Evolutionary conservation across 331 rosid genomes (phyloP).

Genomic region (Acacia concinna): DNA sequence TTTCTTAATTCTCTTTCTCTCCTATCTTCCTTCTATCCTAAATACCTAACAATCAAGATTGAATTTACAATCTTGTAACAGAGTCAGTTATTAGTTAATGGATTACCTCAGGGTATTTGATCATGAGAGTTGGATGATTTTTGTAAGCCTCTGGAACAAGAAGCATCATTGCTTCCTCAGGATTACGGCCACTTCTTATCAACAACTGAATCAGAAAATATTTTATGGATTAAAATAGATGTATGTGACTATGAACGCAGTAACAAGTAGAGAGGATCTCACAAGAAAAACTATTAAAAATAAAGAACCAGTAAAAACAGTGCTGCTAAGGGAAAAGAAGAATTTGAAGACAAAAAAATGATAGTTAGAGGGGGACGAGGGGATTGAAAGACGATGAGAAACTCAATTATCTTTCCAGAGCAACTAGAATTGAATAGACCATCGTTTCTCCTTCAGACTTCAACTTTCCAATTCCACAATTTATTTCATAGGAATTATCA

Average conservation of each 20-base stretch:
- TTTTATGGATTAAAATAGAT: conserved; percentile 28
- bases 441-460: conserved; percentile 20
- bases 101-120: conserved; percentile 94
- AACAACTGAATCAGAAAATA: conserved; percentile 60
- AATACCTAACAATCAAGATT: too few species aligned
- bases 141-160: conserved; percentile 99
- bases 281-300: background rate
- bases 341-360: conserved; percentile 3
- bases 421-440: conserved; percentile 1
- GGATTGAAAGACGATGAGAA: conserved; percentile 6
- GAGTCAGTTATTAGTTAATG: conserved; percentile 2
- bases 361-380: conserved; percentile 3
- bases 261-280: conserved; percentile 3
- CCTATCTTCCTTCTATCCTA: too few species aligned
- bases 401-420: conserved; percentile 3
- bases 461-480: conserved; percentile 9
- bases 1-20: too few species aligned
- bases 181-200: conserved; percentile 89
- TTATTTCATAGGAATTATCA: conserved; percentile 4
- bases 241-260: conserved; percentile 24
- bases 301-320: conserved; percentile 16
- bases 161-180: conserved; percentile 96
- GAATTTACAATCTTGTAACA: too few species aligned
- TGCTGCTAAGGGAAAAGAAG: conserved; percentile 3
- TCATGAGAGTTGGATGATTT: conserved; percentile 85